A percentile compares a stretch with the other conserved stretches of the same genome.
Conservation (phyloP, 257 asterid species). For the Leonotis leonurus region DNA sequence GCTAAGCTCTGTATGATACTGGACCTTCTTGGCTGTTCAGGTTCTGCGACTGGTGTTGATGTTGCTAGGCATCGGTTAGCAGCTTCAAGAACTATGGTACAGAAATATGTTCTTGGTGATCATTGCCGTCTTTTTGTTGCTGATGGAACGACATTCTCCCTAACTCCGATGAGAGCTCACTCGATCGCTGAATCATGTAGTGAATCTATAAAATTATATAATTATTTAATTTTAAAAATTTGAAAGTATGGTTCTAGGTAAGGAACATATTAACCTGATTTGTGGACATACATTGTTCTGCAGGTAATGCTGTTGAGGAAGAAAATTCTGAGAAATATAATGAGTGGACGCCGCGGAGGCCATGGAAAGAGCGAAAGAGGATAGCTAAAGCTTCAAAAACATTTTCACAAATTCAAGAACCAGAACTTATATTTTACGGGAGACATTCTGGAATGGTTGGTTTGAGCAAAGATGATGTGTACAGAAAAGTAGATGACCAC, state of each 20-base stretch:
- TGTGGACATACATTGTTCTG: constrained; percentile 8
- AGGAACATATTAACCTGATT: neutral
- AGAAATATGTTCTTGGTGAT: constrained; percentile 70
- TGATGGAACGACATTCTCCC: constrained; percentile 81
- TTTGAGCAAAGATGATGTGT: constrained; percentile 43
- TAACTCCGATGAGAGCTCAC: constrained; percentile 43
- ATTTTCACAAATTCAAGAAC: constrained; percentile 44
- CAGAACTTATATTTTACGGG: constrained; percentile 83
- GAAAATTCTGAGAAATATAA: constrained; percentile 38
- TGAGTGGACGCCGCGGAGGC: constrained; percentile 66
- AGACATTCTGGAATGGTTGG: constrained; percentile 77
- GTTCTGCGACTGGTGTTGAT: constrained; percentile 90
- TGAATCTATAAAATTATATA: constrained; percentile 14
- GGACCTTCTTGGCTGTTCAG: constrained; percentile 76
- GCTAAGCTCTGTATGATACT: constrained; percentile 90
- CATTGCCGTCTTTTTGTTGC: constrained; percentile 87
- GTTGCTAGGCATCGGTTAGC: constrained; percentile 85
- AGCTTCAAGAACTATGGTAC: constrained; percentile 85
- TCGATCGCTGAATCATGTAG: constrained; percentile 36
- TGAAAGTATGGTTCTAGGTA: constrained; percentile 6
- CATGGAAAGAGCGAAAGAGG: constrained; percentile 84
- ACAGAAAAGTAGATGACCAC: constrained; percentile 21
- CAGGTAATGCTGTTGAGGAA: constrained; percentile 25
- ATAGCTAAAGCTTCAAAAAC: constrained; percentile 43
- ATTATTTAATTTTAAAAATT: neutral